A percentile compares a stretch with the other conserved stretches of the same genome.
phyloP scores from a whole-genome alignment of 106 monocot genomes.

The Apostasia ramifera region DNA sequence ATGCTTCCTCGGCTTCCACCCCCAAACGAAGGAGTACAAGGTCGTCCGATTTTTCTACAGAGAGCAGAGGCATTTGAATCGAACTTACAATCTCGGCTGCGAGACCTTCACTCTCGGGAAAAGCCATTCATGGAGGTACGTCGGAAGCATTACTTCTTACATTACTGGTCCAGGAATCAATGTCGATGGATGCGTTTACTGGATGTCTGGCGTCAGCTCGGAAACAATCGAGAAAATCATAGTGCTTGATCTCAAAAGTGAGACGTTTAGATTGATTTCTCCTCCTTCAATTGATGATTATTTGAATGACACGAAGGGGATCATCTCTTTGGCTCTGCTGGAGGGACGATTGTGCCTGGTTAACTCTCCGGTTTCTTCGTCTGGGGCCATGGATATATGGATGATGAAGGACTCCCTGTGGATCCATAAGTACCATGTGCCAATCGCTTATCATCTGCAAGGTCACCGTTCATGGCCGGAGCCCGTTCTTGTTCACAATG shows the following conservation, averaged over 20 bases:
- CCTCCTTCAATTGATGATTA: background rate
- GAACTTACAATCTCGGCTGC: constrained; percentile 5
- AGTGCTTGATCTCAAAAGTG: constrained; percentile 9
- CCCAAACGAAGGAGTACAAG: constrained; percentile 9
- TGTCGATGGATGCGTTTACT: constrained; percentile 7
- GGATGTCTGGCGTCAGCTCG: background rate
- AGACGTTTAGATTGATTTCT: background rate
- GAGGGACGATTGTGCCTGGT: constrained; percentile 7
- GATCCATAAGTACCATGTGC: constrained; percentile 2
- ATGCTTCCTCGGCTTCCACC: constrained; percentile 12
- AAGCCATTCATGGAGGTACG: constrained; percentile 1
- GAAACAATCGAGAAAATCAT: background rate
- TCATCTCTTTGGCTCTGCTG: constrained; percentile 5
- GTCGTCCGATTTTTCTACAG: constrained; percentile 5
- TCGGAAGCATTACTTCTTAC: constrained; percentile 3
- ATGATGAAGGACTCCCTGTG: background rate
- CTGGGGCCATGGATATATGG: constrained; percentile 8
- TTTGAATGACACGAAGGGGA: background rate
- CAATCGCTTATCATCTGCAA: background rate
- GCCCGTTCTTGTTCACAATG: constrained; percentile 3
- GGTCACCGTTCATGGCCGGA: background rate
- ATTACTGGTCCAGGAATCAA: constrained; percentile 6
- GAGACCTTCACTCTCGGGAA: constrained; percentile 11
- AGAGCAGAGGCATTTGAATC: background rate
- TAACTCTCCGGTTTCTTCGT: background rate